phyloP scores from a whole-genome alignment of 352 stramenopile species.

The Pythium myriotylum region DNA sequence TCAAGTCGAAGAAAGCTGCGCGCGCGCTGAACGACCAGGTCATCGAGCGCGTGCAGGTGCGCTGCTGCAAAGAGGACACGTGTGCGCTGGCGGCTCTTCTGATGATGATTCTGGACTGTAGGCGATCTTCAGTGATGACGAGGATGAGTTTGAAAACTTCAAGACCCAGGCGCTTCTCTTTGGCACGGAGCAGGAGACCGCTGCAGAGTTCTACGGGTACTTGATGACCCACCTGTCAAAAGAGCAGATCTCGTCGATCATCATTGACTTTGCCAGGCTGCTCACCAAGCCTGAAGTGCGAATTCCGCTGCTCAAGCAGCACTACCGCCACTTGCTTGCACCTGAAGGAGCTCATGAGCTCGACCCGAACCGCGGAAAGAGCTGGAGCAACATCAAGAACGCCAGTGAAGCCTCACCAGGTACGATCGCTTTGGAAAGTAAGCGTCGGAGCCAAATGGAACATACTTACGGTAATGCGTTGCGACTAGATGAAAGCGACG shows the following conservation, averaged over 20 bases:
- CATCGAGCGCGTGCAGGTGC: constrained; percentile 59
- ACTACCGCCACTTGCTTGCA: constrained; percentile 55
- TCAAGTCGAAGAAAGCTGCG: constrained; percentile 73
- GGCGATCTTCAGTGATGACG: constrained; percentile 42
- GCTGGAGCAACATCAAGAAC: constrained; percentile 52
- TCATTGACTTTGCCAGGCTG: constrained; percentile 80
- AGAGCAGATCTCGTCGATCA: constrained; percentile 62
- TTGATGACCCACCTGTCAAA: constrained; percentile 55
- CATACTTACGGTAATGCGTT: too few relatives aligned
- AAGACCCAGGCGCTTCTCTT: constrained; percentile 79
- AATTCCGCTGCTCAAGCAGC: constrained; percentile 69
- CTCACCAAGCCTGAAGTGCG: constrained; percentile 60
- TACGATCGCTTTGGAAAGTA: too few relatives aligned
- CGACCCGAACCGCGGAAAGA: constrained; percentile 54
- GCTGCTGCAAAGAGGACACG: neutral
- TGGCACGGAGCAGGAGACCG: constrained; percentile 66
- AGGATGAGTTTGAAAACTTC: constrained; percentile 75
- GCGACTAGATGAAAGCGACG: constrained; percentile 8
- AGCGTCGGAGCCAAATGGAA: too few relatives aligned
- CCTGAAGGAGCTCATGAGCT: constrained; percentile 7
- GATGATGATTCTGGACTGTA: neutral
- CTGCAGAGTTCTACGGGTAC: constrained; percentile 71
- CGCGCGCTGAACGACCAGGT: constrained; percentile 81
- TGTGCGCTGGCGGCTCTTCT: neutral
- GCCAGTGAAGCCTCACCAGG: constrained; percentile 38